These are phyloP conservation scores for Crotalaria pallida DNA, from an alignment of 306 rosid genomes.

Conservation along the genomic window DNA sequence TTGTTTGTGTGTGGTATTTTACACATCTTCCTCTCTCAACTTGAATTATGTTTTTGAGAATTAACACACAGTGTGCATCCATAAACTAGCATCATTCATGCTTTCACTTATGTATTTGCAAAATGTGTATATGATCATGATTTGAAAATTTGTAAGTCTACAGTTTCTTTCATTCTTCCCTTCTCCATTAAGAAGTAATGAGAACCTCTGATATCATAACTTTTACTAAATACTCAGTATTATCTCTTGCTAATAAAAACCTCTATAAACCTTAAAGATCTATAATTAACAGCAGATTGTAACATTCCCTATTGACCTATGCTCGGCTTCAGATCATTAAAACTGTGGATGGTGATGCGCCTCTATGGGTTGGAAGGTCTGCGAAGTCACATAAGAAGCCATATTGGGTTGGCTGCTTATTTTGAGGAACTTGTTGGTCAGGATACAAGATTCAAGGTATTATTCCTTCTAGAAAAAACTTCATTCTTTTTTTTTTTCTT, in stretches of 20 bases:
- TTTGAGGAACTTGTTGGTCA: constrained; percentile 63
- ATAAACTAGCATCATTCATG: neutral
- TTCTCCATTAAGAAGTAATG: neutral
- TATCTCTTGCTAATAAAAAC: constrained; percentile 4
- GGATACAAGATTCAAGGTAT: constrained; percentile 84
- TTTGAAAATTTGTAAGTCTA: neutral
- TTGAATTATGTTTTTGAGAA: neutral
- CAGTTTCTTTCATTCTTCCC: neutral
- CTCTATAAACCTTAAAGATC: neutral
- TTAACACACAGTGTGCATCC: neutral
- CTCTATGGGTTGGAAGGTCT: constrained; percentile 85
- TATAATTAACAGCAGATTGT: neutral
- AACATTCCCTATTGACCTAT: constrained; percentile 7
- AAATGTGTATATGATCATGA: constrained; percentile 9
- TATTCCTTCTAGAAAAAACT: constrained; percentile 1
- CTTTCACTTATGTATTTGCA: neutral
- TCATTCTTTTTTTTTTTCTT: neutral
- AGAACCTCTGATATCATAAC: neutral
- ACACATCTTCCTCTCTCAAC: neutral
- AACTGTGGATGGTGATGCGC: constrained; percentile 90
- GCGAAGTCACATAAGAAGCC: constrained; percentile 59
- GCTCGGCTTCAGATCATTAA: constrained; percentile 56
- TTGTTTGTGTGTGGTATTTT: neutral
- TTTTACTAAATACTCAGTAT: neutral
- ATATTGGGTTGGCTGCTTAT: constrained; percentile 63